phyloP scores from a whole-genome alignment of 2,329 filamentous ascomycete species.

The Epichloe typhina region DNA sequence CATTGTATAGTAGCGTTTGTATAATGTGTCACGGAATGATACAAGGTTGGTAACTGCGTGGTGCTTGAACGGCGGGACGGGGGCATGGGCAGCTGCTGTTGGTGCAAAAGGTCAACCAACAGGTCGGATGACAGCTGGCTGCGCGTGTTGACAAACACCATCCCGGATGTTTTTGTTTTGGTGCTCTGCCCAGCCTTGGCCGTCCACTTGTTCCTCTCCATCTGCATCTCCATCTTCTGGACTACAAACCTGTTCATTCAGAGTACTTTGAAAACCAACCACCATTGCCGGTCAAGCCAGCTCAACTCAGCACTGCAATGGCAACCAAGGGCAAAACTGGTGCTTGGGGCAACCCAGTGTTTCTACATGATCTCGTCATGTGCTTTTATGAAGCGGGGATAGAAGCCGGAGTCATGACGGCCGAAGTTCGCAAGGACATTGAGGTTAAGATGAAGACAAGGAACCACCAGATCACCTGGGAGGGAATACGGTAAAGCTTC shows the following conservation, averaged over 20 bases:
- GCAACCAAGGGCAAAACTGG: not conserved
- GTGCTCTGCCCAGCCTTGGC: too few relatives aligned
- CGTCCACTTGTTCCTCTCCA: too few relatives aligned
- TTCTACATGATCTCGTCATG: slow-evolving; percentile 22
- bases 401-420: slow-evolving; percentile 14
- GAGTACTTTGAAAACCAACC: too few relatives aligned
- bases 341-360: slow-evolving; percentile 10
- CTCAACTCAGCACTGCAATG: not conserved
- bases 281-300: not conserved
- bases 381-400: slow-evolving; percentile 19
- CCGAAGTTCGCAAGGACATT: slow-evolving; percentile 18
- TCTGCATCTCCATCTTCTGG: too few relatives aligned
- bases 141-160: not conserved
- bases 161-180: too few relatives aligned
- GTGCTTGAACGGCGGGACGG: not conserved
- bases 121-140: not conserved
- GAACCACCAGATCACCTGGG: slow-evolving; percentile 27
- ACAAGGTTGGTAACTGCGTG: not conserved
- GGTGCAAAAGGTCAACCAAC: not conserved
- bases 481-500: slow-evolving; percentile 27
- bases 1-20: not conserved
- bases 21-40: not conserved
- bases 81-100: not conserved
- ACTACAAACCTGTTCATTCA: too few relatives aligned
- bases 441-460: slow-evolving; percentile 18